phyloP scores from a whole-genome alignment of 2,329 filamentous ascomycete species.

The Lachnellula cervina region DNA sequence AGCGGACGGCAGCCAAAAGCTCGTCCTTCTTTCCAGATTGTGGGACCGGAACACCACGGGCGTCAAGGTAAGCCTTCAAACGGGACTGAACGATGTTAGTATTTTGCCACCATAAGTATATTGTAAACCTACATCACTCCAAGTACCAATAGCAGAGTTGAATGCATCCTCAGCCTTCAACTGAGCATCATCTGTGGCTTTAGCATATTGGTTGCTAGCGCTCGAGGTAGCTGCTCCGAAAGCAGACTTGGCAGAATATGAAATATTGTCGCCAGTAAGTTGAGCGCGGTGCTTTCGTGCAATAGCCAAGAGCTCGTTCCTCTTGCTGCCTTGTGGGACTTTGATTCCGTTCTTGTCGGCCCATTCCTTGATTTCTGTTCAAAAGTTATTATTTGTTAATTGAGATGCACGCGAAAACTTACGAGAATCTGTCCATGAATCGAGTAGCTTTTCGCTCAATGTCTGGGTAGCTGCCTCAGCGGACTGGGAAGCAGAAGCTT shows the following conservation, averaged over 20 bases:
- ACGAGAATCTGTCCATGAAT: slow-evolving; percentile 79
- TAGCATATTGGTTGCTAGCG: slow-evolving; percentile 70
- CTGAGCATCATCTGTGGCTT: slow-evolving; percentile 65
- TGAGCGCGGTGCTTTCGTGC: slow-evolving; percentile 80
- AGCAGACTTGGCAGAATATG: slow-evolving; percentile 54
- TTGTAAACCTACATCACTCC: slow-evolving; percentile 55
- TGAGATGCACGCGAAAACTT: slow-evolving; percentile 2
- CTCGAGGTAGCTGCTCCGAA: slow-evolving; percentile 70
- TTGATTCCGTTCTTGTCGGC: slow-evolving; percentile 83
- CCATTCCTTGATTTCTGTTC: slow-evolving; percentile 76
- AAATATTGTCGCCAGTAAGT: slow-evolving; percentile 58
- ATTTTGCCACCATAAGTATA: neutral
- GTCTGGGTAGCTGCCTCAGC: slow-evolving; percentile 67
- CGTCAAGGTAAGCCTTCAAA: slow-evolving; percentile 73
- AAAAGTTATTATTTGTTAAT: slow-evolving; percentile 2
- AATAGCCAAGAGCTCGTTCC: slow-evolving; percentile 81
- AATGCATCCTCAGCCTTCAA: slow-evolving; percentile 63
- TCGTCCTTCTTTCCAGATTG: slow-evolving; percentile 67
- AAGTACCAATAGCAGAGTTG: slow-evolving; percentile 53
- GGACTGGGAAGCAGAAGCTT: slow-evolving; percentile 56
- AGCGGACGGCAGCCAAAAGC: slow-evolving; percentile 68
- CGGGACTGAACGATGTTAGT: slow-evolving; percentile 39
- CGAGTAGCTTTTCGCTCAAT: slow-evolving; percentile 77
- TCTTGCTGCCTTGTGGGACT: slow-evolving; percentile 86
- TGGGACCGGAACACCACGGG: slow-evolving; percentile 70